Conservation (phyloP, 164 flowering plant genomes). For the Sedum album region DNA sequence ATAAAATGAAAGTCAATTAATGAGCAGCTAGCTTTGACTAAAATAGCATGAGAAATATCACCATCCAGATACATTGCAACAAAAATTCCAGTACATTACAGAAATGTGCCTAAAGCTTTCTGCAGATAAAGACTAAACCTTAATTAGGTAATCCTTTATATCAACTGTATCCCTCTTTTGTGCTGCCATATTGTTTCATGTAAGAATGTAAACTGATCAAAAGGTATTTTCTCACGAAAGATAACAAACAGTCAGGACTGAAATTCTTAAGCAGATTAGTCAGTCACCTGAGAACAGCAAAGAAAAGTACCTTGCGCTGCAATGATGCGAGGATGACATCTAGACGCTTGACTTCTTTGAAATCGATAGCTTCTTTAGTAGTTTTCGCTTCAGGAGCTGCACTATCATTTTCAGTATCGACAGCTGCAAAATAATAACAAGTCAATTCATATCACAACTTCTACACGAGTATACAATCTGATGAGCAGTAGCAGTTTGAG, state of each 20-base stretch:
- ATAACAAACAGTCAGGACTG: too few relatives aligned
- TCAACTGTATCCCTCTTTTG: background rate
- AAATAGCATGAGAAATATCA: background rate
- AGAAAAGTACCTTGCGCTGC: constrained; percentile 67
- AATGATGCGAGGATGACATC: constrained; percentile 77
- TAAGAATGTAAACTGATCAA: background rate
- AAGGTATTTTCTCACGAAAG: too few relatives aligned
- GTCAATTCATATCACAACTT: background rate
- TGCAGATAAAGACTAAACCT: too few relatives aligned
- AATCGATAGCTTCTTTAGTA: constrained; percentile 56
- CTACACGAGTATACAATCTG: background rate
- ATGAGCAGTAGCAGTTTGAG: background rate
- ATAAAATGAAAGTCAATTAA: constrained; percentile 11
- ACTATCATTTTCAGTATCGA: constrained; percentile 62
- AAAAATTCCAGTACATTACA: background rate
- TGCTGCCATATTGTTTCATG: background rate
- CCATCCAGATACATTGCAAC: background rate
- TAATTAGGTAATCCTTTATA: background rate
- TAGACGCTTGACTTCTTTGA: constrained; percentile 79
- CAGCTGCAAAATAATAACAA: constrained; percentile 27
- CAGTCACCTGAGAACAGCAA: too few relatives aligned
- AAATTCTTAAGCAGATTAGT: too few relatives aligned
- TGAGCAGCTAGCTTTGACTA: background rate
- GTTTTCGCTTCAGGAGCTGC: constrained; percentile 38
- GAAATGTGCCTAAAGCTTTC: too few relatives aligned